Evolutionary conservation across 169 alveolate species (phyloP).

Genomic region (Plasmodium cynomolgi): DNA sequence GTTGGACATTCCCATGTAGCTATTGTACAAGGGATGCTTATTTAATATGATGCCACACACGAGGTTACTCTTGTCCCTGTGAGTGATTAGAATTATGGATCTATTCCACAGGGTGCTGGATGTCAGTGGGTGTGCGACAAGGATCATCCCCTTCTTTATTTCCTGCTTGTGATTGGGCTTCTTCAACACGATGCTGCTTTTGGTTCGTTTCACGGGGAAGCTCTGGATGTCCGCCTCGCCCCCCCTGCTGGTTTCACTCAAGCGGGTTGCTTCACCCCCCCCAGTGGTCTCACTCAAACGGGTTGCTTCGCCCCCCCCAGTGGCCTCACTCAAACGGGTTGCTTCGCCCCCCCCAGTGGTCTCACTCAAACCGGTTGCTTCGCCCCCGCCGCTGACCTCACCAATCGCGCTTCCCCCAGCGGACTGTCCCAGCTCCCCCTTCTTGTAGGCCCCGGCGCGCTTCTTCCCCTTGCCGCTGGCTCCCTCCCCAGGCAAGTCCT

Average conservation of each 20-base stretch:
- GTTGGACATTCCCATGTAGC: slow-evolving; percentile 17
- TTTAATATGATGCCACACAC: slow-evolving; percentile 66
- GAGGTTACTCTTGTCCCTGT: slow-evolving; percentile 57
- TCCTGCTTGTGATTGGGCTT: slow-evolving; percentile 13
- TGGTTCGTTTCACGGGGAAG: not conserved
- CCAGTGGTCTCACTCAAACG: too few species aligned
- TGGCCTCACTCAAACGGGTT: not conserved
- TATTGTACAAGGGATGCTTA: slow-evolving; percentile 58
- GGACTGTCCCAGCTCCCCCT: not conserved
- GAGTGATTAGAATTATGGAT: slow-evolving; percentile 52
- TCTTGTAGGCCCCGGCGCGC: not conserved
- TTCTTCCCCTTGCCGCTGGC: not conserved
- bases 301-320: not conserved
- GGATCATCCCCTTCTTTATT: slow-evolving; percentile 51
- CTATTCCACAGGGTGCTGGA: slow-evolving; percentile 45
- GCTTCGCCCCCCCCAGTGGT: too few species aligned
- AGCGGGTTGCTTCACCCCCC: too few species aligned
- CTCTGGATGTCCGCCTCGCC: not conserved
- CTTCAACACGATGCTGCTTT: slow-evolving; percentile 1
- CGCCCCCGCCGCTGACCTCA: too few species aligned
- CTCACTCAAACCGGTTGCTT: not conserved
- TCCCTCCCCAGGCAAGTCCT: not conserved
- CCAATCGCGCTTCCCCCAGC: not conserved
- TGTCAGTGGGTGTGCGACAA: slow-evolving; percentile 57
- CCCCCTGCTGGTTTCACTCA: not conserved